Base-by-base conservation (phyloP, 208 protist genomes). In the Naegleria gruberi region DNA sequence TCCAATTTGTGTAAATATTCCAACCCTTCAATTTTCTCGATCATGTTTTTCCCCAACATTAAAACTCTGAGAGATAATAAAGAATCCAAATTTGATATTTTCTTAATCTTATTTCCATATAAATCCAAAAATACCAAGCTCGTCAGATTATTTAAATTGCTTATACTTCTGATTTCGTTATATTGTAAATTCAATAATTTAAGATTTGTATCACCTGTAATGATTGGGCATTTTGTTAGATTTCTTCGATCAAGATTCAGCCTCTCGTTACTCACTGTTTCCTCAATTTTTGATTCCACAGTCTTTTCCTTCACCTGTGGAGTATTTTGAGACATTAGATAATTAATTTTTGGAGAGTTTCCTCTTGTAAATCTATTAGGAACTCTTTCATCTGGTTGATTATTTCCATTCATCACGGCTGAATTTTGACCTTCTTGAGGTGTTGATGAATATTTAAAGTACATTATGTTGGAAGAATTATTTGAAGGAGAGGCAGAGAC, bases 91-190 rank as follows among this genome's bases (percentile, higher is more conserved):
- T 37, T 37, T 8, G 65, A 77, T 37, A 77, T 77, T n/a, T 77
- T 77, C 65, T 77, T 77, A 37, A 77, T 37, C n/a, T 77, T 77
- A n/a, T 77, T 77, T 1, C 30, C 30, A 8, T 77, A 77, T 37
- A 77, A 77, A 77, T 77, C 65, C 30, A 77, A 77, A n/a, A 77
- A 77, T 37, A 77, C 65, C 65, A 77, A 77, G 65, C 30, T 77
- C 34, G 65, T 4, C 6, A 77, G 30, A 37, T 77, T 77, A 8
- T 30, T 77, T 8, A 77, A 37, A n/a, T 77, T 77, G 1, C 30
- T 37, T 7, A 77, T 77, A 37, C 34, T 12, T 37, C 65, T 77
- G 5, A 77, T 77, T 77, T 77, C 65, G 8, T 77, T 77, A 77
- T 77, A 77, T n/a, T 77, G 65, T 37, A 77, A 37, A 37, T 77